A percentile compares a stretch with the other conserved stretches of the same genome.
phyloP scores from a whole-genome alignment of 2,329 filamentous ascomycete genomes.

The Rhinocladiella mackenziei region DNA sequence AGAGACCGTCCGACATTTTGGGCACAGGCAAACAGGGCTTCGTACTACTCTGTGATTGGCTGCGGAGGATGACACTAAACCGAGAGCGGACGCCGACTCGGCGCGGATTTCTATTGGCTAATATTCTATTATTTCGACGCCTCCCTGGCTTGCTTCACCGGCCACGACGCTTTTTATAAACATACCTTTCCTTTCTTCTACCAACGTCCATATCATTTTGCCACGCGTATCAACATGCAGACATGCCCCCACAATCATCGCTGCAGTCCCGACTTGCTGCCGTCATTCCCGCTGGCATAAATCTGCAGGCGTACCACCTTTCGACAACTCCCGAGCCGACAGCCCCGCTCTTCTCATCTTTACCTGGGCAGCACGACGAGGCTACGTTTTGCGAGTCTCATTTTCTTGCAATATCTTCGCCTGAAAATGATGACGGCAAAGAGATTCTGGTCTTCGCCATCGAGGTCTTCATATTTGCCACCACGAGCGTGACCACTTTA shows the following conservation, averaged over 20 bases:
- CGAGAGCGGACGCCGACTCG: too few relatives aligned
- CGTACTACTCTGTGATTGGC: too few relatives aligned
- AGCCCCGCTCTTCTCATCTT: constrained; percentile 72
- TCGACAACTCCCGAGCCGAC: constrained; percentile 76
- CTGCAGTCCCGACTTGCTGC: constrained; percentile 46
- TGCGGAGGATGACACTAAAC: too few relatives aligned
- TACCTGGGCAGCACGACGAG: constrained; percentile 67
- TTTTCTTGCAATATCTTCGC: constrained; percentile 58
- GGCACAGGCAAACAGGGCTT: too few relatives aligned
- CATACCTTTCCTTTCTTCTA: too few relatives aligned
- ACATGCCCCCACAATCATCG: constrained; percentile 8
- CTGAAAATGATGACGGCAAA: constrained; percentile 27
- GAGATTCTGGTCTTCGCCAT: constrained; percentile 72
- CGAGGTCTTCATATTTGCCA: constrained; percentile 84
- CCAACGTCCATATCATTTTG: neutral
- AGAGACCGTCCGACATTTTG: too few relatives aligned
- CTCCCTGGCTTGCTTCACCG: too few relatives aligned
- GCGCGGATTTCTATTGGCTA: too few relatives aligned
- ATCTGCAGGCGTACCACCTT: constrained; percentile 75
- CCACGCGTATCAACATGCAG: constrained; percentile 8
- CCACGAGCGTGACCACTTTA: constrained; percentile 72
- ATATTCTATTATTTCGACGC: too few relatives aligned
- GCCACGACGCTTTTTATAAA: too few relatives aligned
- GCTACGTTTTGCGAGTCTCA: constrained; percentile 84
- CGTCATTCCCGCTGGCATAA: constrained; percentile 50